Base-by-base conservation (phyloP, 768 basidiomycete species). In the Omphalotus guepiniiformis region DNA sequence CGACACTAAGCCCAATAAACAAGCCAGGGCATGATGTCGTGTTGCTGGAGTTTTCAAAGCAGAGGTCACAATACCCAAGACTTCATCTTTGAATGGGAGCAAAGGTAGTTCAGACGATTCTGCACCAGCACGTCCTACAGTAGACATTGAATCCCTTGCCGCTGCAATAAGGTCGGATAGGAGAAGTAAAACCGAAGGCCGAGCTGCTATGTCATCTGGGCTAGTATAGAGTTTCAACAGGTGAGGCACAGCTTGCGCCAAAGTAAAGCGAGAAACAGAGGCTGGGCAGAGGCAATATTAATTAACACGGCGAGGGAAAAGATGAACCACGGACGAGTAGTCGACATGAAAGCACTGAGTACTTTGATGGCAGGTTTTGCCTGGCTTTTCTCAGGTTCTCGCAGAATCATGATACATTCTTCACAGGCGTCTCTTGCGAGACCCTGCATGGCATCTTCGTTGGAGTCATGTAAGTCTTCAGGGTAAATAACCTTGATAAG, bases 351-450 rank as follows among this genome's bases (percentile, higher is more conserved):
- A 2, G 82, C 78, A 52, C 85, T 85, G 26, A 98, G 65, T 26
- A 93, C 78, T 61, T 89, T 92, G 38, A 86, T 85, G 1, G 93
- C 93, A 32, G 89, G 83, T 59, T 83, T 83, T 1, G 94, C 93
- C 61, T 93, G 88, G 60, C 79, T 85, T 69, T 97, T 98, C 63
- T 98, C 96, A 0, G 95, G 93, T 59, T 96, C 90, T 35, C 82
- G 78, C 35, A 98, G 66, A 47, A 88, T 80, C 19, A 76, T 73
- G 6, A 93, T 72, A 55, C 90, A 93, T 58, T 96, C 90, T 47
- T 82, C 77, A 52, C 86, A 87, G 0, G 88, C 83, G 35, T 86
- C 82, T 53, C 75, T 78, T 13, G 85, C 85, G 2, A 95, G 68
- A 4, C 80, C 83, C 39, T 75, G 67, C 13, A 77, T 64, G 39